Base-by-base conservation (phyloP, 129 eudicot species). In the Flaveria ramosissima region DNA sequence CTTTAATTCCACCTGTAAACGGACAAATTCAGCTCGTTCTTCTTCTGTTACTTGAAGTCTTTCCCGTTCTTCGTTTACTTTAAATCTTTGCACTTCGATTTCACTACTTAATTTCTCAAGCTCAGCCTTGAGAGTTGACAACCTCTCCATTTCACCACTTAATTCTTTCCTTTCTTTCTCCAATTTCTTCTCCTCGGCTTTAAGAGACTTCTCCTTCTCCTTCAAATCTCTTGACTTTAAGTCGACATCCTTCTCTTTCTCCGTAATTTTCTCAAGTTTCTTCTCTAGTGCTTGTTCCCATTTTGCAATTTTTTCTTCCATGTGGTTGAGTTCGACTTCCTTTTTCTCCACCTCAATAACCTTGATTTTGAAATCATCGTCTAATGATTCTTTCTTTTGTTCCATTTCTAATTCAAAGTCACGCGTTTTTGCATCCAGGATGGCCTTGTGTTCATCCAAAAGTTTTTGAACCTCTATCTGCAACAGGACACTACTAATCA, bases 381-480 rank as follows among this genome's bases (percentile, higher is more conserved):
- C 95, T 36, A 89, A 27, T 42, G 86, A 68, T 80, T 59, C 81
- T 78, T 86, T 89, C 85, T 81, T 95, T 74, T 85, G 83, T 19
- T 88, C 89, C 89, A 95, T 71, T 77, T 95, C 99, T 80, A 82
- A 56, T 77, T 95, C 97, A 80, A 91, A 95, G 47, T 85, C 93
- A 63, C 61, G 72, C n/a, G 81, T 70, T 84, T 92, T 95, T 3
- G 81, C 79, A 70, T 87, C 92, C 80, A 95, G 71, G 69, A 80
- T 51, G 52, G 76, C 75, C 62, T 89, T 82, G 82, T 95, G 99
- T 71, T 95, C 96, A 78, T 95, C 96, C 89, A 86, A 39, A 78
- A 89, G 92, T 77, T 92, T 92, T 86, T 92, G 91, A 82, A 95
- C 68, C 85, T 84, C 99, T 76, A 47, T 79, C 99, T 95, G 88